These are phyloP conservation scores for Plasmodium gonderi DNA, from an alignment of 169 alveolate genomes.

Conservation along the genomic window DNA sequence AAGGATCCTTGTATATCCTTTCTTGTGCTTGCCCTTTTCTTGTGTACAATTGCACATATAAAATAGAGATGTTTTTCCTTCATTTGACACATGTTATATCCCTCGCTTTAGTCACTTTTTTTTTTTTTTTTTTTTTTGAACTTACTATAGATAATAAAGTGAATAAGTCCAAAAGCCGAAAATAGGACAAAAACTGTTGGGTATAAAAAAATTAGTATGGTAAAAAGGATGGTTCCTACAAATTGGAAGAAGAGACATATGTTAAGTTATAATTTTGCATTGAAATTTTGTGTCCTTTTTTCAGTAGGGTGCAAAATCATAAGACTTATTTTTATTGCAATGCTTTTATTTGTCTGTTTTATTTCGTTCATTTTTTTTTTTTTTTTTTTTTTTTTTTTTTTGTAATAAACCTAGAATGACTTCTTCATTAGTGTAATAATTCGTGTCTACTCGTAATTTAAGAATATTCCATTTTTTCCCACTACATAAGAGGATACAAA, in stretches of 20 bases:
- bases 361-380: background rate
- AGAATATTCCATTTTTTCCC: slow-evolving; percentile 72
- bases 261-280: too few species aligned
- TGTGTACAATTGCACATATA: too few species aligned
- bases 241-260: background rate
- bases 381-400: background rate
- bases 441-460: slow-evolving; percentile 59
- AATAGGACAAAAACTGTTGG: slow-evolving; percentile 47
- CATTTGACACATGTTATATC: background rate
- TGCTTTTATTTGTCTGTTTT: background rate
- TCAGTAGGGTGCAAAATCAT: too few species aligned
- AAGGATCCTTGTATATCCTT: too few species aligned
- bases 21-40: too few species aligned
- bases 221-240: slow-evolving; percentile 46
- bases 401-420: slow-evolving; percentile 37
- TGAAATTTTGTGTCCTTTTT: too few species aligned
- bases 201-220: slow-evolving; percentile 43
- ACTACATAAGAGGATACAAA: background rate
- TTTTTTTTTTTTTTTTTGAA: background rate
- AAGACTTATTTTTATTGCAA: background rate
- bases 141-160: slow-evolving; percentile 26
- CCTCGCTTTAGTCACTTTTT: background rate
- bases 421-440: slow-evolving; percentile 56
- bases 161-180: slow-evolving; percentile 29
- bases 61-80: too few species aligned